phyloP scores from a whole-genome alignment of 2,329 filamentous ascomycete genomes.

The Tolypocladium guangdongense region DNA sequence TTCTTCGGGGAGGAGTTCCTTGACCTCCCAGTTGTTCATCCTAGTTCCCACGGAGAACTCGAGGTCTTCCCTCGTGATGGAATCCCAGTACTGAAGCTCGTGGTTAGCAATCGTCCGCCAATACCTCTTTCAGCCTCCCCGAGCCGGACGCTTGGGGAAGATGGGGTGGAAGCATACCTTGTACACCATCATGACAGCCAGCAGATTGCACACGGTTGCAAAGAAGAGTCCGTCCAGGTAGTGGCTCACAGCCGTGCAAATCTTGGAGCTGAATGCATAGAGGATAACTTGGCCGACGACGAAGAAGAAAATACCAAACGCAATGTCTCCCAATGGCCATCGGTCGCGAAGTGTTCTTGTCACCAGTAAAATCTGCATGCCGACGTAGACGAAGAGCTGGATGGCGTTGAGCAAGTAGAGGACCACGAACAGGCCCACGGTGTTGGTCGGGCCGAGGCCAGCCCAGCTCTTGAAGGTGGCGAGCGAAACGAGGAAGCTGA shows the following conservation, averaged over 20 bases:
- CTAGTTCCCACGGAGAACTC: constrained; percentile 95
- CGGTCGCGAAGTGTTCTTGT: constrained; percentile 84
- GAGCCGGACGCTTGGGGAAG: background rate
- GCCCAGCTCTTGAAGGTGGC: constrained; percentile 90
- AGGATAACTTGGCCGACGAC: constrained; percentile 84
- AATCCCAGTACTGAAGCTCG: constrained; percentile 79
- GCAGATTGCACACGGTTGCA: constrained; percentile 82
- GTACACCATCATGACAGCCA: constrained; percentile 99
- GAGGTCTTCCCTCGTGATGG: constrained; percentile 94
- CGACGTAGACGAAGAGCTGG: constrained; percentile 73
- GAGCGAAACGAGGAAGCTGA: constrained; percentile 79
- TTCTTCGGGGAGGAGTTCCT: constrained; percentile 75
- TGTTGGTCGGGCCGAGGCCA: constrained; percentile 74
- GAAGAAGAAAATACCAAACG: constrained; percentile 85
- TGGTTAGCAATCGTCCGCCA: background rate
- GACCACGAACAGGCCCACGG: constrained; percentile 80
- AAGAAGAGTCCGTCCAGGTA: constrained; percentile 94
- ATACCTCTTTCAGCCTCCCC: too few relatives aligned
- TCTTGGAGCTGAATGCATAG: constrained; percentile 76
- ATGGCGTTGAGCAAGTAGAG: constrained; percentile 86
- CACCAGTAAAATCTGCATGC: constrained; percentile 82
- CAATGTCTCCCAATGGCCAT: constrained; percentile 89
- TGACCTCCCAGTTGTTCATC: constrained; percentile 97
- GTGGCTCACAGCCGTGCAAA: constrained; percentile 77
- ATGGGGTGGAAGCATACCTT: constrained; percentile 46